Evolutionary conservation across 805 yeast genomes (phyloP), one percentile per base, ranked within the genome.

Genomic region (Danielia reshetovae): DNA sequence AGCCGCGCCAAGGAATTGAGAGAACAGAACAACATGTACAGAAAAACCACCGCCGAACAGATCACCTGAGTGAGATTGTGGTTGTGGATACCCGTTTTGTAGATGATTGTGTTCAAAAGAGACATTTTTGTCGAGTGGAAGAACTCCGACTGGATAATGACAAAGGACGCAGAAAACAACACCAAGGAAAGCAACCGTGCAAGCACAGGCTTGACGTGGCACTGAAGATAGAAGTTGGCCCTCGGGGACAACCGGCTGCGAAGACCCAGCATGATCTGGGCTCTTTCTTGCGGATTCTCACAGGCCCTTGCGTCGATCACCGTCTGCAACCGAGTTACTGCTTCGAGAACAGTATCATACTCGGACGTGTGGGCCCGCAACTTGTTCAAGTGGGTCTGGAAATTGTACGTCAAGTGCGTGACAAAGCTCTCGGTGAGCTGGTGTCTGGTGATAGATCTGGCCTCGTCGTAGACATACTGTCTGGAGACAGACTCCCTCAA

Each of bases 101-200:
- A 52, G 17, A 79, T 53, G 3, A 78, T 42, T 2, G 65, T 24
- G 40, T 83, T 81, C 28, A 85, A 70, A 3, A 84, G 54, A 8
- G 90, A 83, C 11, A 78, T 55, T 32, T 52, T 62, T 1, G 89
- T 77, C 3, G 86, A 83, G 54, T 85, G 89, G 35, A 82, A 68
- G 23, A 81, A 60, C 51, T 86, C 95, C 13, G 89, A 80, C 60
- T 83, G 79, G n/a, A 81, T 68, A 3, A 86, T 61, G 2, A 77
- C 51, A 5, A 77, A 54, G 0, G 89, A 75, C 5, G 74, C 47
- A 0, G 50, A 27, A 9, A 65, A 65, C 13, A 81, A 49, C 0
- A 68, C 10, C 0, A 71, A 35, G 0, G 85, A 70, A 13, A 61
- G 40, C 0, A 68, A 14, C n/a, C 76, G 60, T 28, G 71, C 68